These are phyloP conservation scores for Annona cherimola DNA, from an alignment of 164 flowering plant species.

Conservation along the genomic window DNA sequence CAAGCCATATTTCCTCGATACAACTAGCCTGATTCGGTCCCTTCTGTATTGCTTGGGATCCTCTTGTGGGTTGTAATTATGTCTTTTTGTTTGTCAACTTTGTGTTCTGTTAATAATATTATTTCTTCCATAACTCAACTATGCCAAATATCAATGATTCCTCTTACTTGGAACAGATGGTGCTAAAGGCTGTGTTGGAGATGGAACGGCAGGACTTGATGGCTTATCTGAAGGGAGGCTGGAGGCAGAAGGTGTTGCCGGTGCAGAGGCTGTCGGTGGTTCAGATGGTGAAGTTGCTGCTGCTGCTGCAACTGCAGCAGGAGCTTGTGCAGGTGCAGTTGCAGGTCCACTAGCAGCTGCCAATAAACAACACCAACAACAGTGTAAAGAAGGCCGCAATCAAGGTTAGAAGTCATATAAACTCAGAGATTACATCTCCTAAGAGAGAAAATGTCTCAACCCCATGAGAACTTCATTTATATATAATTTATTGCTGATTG, in stretches of 20 bases:
- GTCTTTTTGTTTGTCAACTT: no score
- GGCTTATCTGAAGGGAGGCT: not conserved
- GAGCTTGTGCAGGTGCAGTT: constrained; percentile 3
- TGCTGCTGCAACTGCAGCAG: not conserved
- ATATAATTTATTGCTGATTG: not conserved
- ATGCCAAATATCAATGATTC: no score
- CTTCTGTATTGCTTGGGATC: no score
- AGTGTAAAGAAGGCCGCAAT: not conserved
- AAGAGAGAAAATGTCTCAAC: not conserved
- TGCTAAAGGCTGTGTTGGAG: not conserved
- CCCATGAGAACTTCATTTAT: no score
- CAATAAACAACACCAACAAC: not conserved
- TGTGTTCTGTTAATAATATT: no score
- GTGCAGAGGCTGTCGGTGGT: not conserved
- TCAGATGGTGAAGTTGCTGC: constrained; percentile 2
- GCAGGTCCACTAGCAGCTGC: constrained; percentile 1
- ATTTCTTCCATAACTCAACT: no score
- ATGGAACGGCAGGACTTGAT: not conserved
- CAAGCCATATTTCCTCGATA: no score
- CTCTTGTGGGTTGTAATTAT: no score
- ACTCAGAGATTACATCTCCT: not conserved
- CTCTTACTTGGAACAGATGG: not conserved
- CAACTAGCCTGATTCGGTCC: no score
- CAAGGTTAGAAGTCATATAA: not conserved
- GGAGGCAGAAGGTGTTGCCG: not conserved